Evolutionary conservation across 352 stramenopile species (phyloP), one percentile per base, ranked within the genome.

Genomic region (Blastocystis sp.): DNA sequence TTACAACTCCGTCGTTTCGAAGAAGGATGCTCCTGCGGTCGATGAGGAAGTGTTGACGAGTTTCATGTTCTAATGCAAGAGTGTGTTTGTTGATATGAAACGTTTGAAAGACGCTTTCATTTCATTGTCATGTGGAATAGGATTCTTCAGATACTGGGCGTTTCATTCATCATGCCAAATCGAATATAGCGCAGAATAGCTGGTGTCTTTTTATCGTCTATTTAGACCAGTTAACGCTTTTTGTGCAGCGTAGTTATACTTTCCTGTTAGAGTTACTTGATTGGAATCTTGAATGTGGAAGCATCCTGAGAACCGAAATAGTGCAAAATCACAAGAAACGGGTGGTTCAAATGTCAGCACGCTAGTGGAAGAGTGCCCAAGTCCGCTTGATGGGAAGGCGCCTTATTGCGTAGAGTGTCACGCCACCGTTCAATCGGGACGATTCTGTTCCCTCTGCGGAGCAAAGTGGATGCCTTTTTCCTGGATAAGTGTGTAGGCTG

Each of bases 251-350:
- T 29, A 16, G n/a, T 63, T 14, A 34, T 63, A 24, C 53, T 63
- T 63, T 29, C 27, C 53, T 24, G n/a, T 63, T 63, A 34, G n/a
- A 14, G 53, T 63, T 63, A 34, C 32, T 63, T 63, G n/a, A 34
- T 63, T 63, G 53, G 18, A 69, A 40, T 40, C n/a, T 64, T 32
- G 36, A 48, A 78, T 78, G 67, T 78, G 67, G 67, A 78, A 78
- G 24, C 38, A 11, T 61, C 67, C 56, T 57, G 46, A 57, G 21
- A 78, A 51, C 29, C 21, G 21, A 36, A 78, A 40, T 44, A 59
- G 16, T 38, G 32, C 21, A 29, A 59, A 78, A 2, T 36, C 67
- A 29, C 18, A 11, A 24, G 67, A 78, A 36, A 40, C 14, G 49
- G 21, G 29, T 14, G 11, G 7, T 44, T 46, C 46, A 27, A 61